A percentile compares a stretch with the other conserved stretches of the same genome.
These are phyloP conservation scores for Pyrus hybrid DNA, from an alignment of 331 rosid species.

Conservation along the genomic window DNA sequence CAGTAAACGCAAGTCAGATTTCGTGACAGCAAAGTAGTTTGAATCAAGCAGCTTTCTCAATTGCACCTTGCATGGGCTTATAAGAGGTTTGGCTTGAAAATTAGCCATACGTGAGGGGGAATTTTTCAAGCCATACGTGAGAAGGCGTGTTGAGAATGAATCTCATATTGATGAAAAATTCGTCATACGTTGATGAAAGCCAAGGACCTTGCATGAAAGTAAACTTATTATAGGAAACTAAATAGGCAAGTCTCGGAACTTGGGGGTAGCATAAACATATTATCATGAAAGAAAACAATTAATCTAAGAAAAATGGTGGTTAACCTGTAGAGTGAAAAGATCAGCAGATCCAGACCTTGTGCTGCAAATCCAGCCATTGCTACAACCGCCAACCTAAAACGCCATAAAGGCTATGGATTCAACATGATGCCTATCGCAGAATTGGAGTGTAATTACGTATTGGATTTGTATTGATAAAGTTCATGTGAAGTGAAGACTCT, in stretches of 20 bases:
- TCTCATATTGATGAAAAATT: no score
- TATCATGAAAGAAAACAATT: neutral
- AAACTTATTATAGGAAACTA: no score
- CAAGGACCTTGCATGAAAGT: no score
- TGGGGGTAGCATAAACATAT: neutral
- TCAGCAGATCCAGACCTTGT: constrained; percentile 90
- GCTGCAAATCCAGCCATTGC: constrained; percentile 96
- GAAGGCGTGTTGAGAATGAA: no score
- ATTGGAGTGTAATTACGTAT: neutral
- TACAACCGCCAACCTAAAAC: constrained; percentile 70
- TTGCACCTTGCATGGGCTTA: constrained; percentile 21
- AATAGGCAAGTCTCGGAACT: neutral
- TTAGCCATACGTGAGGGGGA: no score
- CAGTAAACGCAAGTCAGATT: neutral
- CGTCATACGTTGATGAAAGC: no score
- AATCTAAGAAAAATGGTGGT: neutral
- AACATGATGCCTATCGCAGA: no score
- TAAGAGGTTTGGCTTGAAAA: no score
- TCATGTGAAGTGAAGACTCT: neutral
- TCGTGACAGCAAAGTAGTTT: neutral
- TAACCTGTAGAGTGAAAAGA: constrained; percentile 84
- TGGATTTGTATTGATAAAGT: neutral
- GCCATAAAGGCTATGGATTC: neutral
- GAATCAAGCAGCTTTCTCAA: constrained; percentile 54
- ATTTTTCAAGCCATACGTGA: no score